Percentiles rank a stretch among this genome's conserved stretches.
Conservation (phyloP, 192 early-diverging fungal species). For the Allomyces macrogynus region DNA sequence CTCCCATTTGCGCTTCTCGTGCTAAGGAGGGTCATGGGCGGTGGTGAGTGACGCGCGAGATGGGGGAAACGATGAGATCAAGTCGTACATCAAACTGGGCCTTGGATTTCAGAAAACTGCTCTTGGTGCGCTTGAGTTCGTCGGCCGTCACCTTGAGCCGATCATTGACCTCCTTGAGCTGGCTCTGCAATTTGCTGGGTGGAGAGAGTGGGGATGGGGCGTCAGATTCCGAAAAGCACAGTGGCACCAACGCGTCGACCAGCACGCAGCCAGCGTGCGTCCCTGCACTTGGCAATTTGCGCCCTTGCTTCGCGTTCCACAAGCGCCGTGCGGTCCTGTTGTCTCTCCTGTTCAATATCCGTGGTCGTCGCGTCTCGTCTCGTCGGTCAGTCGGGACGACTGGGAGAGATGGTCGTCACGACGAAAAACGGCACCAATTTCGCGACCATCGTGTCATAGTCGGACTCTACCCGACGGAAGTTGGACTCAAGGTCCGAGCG, state of each 20-base stretch:
- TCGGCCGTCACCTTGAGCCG: not conserved
- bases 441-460: not conserved
- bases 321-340: not conserved
- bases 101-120: not conserved
- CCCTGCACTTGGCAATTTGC: not conserved
- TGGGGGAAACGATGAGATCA: no score
- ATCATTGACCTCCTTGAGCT: not conserved
- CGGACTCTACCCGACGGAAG: not conserved
- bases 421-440: not conserved
- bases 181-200: not conserved
- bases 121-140: not conserved
- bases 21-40: not conserved
- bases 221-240: not conserved
- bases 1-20: slow-evolving; percentile 1
- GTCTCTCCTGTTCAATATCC: not conserved
- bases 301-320: not conserved
- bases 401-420: no score
- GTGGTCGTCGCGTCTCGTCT: no score
- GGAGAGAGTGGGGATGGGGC: no score
- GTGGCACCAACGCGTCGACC: no score
- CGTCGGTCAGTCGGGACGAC: no score
- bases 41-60: no score
- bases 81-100: not conserved
- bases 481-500: no score
- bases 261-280: not conserved